Conservation (phyloP, 176 grass and related monocot species). For the Juncus effusus region DNA sequence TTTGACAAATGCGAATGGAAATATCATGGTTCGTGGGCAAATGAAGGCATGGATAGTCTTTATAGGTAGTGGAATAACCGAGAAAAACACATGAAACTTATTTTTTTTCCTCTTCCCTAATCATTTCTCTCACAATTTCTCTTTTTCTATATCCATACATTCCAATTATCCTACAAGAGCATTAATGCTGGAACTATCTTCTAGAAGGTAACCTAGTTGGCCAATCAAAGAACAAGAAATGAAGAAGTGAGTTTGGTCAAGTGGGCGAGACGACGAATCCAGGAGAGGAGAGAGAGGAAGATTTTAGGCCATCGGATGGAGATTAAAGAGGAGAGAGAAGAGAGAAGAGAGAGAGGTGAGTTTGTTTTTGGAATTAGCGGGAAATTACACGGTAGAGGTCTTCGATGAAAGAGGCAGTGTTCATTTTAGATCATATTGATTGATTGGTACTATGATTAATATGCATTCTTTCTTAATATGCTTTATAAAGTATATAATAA, state of each 20-base stretch:
- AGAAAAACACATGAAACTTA: too few relatives aligned
- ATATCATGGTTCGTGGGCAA: too few relatives aligned
- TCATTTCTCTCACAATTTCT: too few relatives aligned
- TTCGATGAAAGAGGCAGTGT: slow-evolving; percentile 40
- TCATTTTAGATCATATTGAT: slow-evolving; percentile 24
- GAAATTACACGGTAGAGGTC: slow-evolving; percentile 43
- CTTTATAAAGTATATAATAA: too few relatives aligned
- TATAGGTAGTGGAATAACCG: too few relatives aligned
- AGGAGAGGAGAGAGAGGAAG: slow-evolving; percentile 3
- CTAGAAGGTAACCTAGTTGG: slow-evolving; percentile 54
- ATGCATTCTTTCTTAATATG: too few relatives aligned
- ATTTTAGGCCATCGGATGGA: slow-evolving; percentile 43
- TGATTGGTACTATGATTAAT: too few relatives aligned
- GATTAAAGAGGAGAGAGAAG: slow-evolving; percentile 1
- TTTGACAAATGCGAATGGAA: too few relatives aligned
- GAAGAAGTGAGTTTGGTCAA: slow-evolving; percentile 39
- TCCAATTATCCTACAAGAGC: too few relatives aligned
- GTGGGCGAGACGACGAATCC: slow-evolving; percentile 49
- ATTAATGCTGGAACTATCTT: slow-evolving; percentile 51
- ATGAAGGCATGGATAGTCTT: too few relatives aligned
- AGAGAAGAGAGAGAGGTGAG: slow-evolving; percentile 32
- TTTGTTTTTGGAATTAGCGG: slow-evolving; percentile 32
- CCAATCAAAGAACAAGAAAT: slow-evolving; percentile 21
- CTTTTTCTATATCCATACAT: too few relatives aligned
- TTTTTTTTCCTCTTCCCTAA: too few relatives aligned